A percentile compares a stretch with the other conserved stretches of the same genome.
Evolutionary conservation across 805 yeast genomes (phyloP).

Genomic region (Candida odintsovae): DNA sequence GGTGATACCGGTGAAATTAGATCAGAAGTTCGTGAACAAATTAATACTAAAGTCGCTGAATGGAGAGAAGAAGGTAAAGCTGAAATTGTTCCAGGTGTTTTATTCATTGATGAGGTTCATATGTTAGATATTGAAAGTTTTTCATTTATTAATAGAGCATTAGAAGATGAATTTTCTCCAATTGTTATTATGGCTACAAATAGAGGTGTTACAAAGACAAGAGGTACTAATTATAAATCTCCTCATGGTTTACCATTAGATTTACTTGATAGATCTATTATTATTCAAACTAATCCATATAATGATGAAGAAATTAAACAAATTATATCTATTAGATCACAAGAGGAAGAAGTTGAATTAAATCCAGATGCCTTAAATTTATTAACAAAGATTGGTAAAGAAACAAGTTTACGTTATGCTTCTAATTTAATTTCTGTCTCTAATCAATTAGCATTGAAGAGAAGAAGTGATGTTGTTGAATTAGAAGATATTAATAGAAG

Average conservation of each 20-base stretch:
- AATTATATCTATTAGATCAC: constrained; percentile 83
- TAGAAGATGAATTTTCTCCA: constrained; percentile 95
- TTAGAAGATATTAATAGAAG: constrained; percentile 82
- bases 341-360: constrained; percentile 88
- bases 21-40: constrained; percentile 92
- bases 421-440: constrained; percentile 88
- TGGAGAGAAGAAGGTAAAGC: constrained; percentile 99
- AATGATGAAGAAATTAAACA: constrained; percentile 78
- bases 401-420: constrained; percentile 88
- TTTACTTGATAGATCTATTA: constrained; percentile 87
- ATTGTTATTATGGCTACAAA: constrained; percentile 98
- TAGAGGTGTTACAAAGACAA: constrained; percentile 87
- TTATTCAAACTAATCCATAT: constrained; percentile 81
- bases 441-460: constrained; percentile 76
- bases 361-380: constrained; percentile 77
- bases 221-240: constrained; percentile 89
- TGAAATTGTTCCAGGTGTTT: constrained; percentile 94
- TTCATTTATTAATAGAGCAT: constrained; percentile 90
- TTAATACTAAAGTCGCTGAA: constrained; percentile 93
- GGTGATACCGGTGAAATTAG: constrained; percentile 98
- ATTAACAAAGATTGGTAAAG: constrained; percentile 83
- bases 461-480: constrained; percentile 67
- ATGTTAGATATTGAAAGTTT: constrained; percentile 97
- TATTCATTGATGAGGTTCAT: constrained; percentile 96
- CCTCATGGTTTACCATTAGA: constrained; percentile 98